Conservation (phyloP, 1,139 yeast genomes). For the Schizosaccharomyces versatilis region DNA sequence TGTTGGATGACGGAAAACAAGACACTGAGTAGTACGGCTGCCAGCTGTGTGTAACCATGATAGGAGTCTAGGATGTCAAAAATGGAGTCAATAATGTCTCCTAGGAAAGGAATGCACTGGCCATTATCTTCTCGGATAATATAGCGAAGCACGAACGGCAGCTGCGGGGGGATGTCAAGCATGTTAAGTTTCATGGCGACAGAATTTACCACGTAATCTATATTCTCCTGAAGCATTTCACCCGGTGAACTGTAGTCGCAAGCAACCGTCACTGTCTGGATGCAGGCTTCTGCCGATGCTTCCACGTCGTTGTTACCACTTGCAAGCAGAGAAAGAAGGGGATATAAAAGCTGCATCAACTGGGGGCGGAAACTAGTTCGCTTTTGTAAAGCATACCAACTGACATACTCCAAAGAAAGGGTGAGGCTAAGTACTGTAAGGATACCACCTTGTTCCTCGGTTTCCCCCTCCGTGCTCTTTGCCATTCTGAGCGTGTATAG, state of each 20-base stretch:
- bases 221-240: constrained; percentile 37
- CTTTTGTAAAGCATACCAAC: constrained; percentile 22
- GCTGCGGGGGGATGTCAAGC: constrained; percentile 47
- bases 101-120: constrained; percentile 39
- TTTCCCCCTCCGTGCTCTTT: no score
- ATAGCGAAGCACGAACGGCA: constrained; percentile 47
- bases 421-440: no score
- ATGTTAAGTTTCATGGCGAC: constrained; percentile 46
- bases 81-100: constrained; percentile 50
- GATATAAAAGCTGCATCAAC: constrained; percentile 33
- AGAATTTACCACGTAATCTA: constrained; percentile 62
- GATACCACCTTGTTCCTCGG: no score
- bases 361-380: constrained; percentile 26
- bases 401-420: constrained; percentile 25
- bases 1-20: constrained; percentile 44
- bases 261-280: constrained; percentile 27
- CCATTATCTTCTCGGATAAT: constrained; percentile 50
- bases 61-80: constrained; percentile 60
- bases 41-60: constrained; percentile 55
- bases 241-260: constrained; percentile 38
- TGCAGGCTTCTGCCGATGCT: constrained; percentile 27
- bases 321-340: constrained; percentile 34
- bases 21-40: constrained; percentile 53
- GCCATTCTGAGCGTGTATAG: no score
- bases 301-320: constrained; percentile 26